These are phyloP conservation scores for Sugiyamaella pinicola DNA, from an alignment of 1,139 yeast species.

Conservation along the genomic window DNA sequence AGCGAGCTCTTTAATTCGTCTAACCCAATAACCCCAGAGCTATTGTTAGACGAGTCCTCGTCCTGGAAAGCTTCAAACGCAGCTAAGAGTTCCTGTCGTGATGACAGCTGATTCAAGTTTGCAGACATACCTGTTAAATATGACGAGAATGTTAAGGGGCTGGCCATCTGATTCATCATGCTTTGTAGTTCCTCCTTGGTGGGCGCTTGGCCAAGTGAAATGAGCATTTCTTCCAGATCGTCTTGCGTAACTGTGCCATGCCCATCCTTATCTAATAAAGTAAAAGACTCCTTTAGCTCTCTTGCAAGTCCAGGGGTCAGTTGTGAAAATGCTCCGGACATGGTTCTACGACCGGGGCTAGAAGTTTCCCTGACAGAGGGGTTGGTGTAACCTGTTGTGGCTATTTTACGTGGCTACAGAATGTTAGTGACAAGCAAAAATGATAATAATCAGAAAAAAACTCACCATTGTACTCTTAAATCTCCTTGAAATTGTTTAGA, in stretches of 20 bases:
- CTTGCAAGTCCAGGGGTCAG: conserved; percentile 45
- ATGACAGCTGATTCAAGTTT: conserved; percentile 60
- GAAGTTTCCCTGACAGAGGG: conserved; percentile 6
- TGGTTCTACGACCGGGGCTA: conserved; percentile 26
- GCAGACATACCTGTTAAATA: conserved; percentile 70
- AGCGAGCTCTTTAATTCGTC: conserved; percentile 52
- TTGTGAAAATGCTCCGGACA: conserved; percentile 43
- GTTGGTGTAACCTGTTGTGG: conserved; percentile 18
- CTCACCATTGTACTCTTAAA: conserved; percentile 2
- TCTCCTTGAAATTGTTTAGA: no score
- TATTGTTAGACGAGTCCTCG: conserved; percentile 36
- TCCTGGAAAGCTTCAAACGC: conserved; percentile 66
- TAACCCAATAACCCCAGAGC: conserved; percentile 48
- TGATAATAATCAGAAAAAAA: background rate
- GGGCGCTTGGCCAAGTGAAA: conserved; percentile 53
- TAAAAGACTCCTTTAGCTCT: conserved; percentile 55
- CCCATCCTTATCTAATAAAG: conserved; percentile 80
- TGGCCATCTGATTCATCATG: conserved; percentile 55
- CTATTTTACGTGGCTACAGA: conserved; percentile 17
- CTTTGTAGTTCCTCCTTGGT: conserved; percentile 43
- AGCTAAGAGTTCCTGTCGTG: conserved; percentile 57
- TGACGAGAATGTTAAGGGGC: conserved; percentile 66
- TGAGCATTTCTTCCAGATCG: conserved; percentile 62
- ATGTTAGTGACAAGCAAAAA: no score
- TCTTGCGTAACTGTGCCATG: conserved; percentile 64